Conservation (phyloP, 129 eudicot species). For the Lactuca sativa region DNA sequence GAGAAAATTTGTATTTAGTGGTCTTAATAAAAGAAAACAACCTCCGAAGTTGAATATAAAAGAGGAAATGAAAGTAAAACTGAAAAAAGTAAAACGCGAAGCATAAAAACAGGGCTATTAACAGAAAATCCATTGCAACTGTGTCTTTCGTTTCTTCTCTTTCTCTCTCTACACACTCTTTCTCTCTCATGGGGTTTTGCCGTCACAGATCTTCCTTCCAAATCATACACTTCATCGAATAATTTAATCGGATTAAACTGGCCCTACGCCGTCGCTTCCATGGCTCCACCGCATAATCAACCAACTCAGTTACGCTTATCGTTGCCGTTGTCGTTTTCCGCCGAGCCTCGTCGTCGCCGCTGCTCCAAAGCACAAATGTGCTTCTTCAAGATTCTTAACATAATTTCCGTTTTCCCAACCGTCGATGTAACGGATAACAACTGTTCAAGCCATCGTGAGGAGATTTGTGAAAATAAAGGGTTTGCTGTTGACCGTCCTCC, state of each 20-base stretch:
- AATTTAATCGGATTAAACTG: slow-evolving; percentile 20
- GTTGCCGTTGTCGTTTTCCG: background rate
- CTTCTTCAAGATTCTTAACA: slow-evolving; percentile 46
- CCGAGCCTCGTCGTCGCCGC: slow-evolving; percentile 33
- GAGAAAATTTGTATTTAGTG: background rate
- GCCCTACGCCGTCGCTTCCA: slow-evolving; percentile 36
- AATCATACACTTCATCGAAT: slow-evolving; percentile 20
- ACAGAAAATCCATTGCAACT: slow-evolving; percentile 25
- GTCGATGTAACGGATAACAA: slow-evolving; percentile 14
- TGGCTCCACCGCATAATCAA: slow-evolving; percentile 33
- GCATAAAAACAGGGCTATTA: slow-evolving; percentile 19
- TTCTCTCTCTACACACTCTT: slow-evolving; percentile 9
- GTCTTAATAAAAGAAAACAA: background rate
- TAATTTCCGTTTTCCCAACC: slow-evolving; percentile 35
- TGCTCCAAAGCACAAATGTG: slow-evolving; percentile 54
- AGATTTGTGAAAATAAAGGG: slow-evolving; percentile 13
- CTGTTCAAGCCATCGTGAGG: background rate
- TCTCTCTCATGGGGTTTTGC: slow-evolving; percentile 27
- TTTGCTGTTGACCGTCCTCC: slow-evolving; percentile 30
- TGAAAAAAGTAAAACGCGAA: slow-evolving; percentile 16
- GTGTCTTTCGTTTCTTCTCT: slow-evolving; percentile 15
- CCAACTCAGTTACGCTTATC: slow-evolving; percentile 15
- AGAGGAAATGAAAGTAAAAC: slow-evolving; percentile 5
- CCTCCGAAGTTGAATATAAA: background rate
- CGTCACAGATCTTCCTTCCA: slow-evolving; percentile 32